phyloP scores from a whole-genome alignment of 2,329 filamentous ascomycete genomes.

The Xylariaceae sp. region DNA sequence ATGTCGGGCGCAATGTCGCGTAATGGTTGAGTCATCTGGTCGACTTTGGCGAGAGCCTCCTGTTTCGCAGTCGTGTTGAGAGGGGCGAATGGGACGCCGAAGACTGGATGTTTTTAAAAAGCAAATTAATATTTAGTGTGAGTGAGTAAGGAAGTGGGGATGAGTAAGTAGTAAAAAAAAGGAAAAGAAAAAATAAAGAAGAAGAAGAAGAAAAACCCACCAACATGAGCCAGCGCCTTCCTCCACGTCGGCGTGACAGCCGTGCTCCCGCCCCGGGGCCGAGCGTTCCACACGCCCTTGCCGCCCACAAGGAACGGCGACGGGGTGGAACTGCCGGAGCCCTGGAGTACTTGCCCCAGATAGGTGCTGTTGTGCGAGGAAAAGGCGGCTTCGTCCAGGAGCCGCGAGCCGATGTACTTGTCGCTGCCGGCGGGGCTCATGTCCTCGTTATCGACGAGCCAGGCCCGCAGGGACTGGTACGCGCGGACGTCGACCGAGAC shows the following conservation, averaged over 20 bases:
- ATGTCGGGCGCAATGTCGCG: constrained; percentile 36
- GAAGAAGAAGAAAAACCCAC: constrained; percentile 27
- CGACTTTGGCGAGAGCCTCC: constrained; percentile 24
- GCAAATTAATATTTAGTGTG: constrained; percentile 8
- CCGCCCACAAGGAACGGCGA: constrained; percentile 39
- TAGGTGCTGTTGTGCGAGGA: constrained; percentile 27
- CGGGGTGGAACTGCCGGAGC: constrained; percentile 29
- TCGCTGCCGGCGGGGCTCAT: constrained; percentile 32
- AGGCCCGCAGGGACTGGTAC: constrained; percentile 35
- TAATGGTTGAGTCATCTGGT: constrained; percentile 31
- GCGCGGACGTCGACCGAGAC: constrained; percentile 7
- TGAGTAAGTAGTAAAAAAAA: too few relatives aligned
- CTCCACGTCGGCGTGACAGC: constrained; percentile 49
- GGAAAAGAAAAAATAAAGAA: neutral
- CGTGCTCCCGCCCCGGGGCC: constrained; percentile 40
- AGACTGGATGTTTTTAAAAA: constrained; percentile 23
- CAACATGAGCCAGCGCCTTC: constrained; percentile 35
- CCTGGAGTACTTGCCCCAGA: constrained; percentile 34
- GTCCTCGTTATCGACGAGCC: constrained; percentile 35
- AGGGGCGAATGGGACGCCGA: constrained; percentile 24
- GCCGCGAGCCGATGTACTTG: constrained; percentile 37
- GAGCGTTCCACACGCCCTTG: constrained; percentile 39
- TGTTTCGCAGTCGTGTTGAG: constrained; percentile 30
- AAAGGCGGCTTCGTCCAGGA: constrained; percentile 37
- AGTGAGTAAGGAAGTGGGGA: neutral